phyloP scores from a whole-genome alignment of 331 rosid genomes.

The Malus hybrid region DNA sequence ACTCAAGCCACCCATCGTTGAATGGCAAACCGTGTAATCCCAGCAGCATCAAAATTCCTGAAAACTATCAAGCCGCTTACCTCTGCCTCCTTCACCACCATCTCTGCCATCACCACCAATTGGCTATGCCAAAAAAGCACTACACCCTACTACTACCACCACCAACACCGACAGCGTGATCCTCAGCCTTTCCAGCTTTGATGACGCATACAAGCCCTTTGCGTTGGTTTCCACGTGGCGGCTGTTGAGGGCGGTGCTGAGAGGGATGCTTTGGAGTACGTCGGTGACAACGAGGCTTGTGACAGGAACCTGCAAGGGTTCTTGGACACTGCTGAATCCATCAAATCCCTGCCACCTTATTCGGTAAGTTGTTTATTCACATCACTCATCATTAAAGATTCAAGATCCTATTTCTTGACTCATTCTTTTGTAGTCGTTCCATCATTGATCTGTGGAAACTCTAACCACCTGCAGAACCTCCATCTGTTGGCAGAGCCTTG shows the following conservation, averaged over 20 bases:
- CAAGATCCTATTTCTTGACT: no score
- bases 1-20: not conserved
- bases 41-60: conserved; percentile 37
- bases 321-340: conserved; percentile 45
- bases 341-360: conserved; percentile 58
- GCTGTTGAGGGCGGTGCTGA: conserved; percentile 50
- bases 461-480: conserved; percentile 6
- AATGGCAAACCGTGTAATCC: conserved; percentile 65
- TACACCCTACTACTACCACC: not conserved
- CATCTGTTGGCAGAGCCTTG: conserved; percentile 16
- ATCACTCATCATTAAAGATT: not conserved
- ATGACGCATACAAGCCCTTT: conserved; percentile 43
- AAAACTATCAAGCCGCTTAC: conserved; percentile 38
- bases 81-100: conserved; percentile 27
- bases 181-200: conserved; percentile 3
- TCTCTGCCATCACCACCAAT: conserved; percentile 12
- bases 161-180: not conserved
- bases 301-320: conserved; percentile 50
- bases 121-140: not conserved
- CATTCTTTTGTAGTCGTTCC: conserved; percentile 12
- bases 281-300: conserved; percentile 48
- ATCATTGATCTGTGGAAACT: conserved; percentile 19
- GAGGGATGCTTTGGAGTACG: conserved; percentile 81
- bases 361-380: conserved; percentile 43
- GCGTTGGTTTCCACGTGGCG: conserved; percentile 26